A percentile compares a stretch with the other conserved stretches of the same genome.
phyloP scores from a whole-genome alignment of 768 basidiomycete genomes.

The Neoboletus magnificus region DNA sequence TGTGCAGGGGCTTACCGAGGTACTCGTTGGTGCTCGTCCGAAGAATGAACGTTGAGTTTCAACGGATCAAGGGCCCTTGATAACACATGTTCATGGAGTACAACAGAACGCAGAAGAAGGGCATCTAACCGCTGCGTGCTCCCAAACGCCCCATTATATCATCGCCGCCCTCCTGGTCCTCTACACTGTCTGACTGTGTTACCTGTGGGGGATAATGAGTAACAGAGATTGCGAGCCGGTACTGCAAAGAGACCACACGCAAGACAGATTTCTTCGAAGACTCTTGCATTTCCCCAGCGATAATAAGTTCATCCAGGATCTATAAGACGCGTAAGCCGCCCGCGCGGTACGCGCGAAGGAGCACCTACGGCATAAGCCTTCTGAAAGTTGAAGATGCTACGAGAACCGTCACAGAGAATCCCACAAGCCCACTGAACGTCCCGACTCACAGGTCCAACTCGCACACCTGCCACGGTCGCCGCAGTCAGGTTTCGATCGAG shows the following conservation, averaged over 20 bases:
- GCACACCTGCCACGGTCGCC: slow-evolving; percentile 55
- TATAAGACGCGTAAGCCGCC: slow-evolving; percentile 24
- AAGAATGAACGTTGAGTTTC: slow-evolving; percentile 4
- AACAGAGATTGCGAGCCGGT: slow-evolving; percentile 8
- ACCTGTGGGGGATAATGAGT: slow-evolving; percentile 45
- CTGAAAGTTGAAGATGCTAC: slow-evolving; percentile 95
- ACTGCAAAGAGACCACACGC: slow-evolving; percentile 43
- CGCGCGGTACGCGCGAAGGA: neutral
- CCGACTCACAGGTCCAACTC: slow-evolving; percentile 82
- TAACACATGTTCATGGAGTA: slow-evolving; percentile 10
- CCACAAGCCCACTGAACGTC: neutral
- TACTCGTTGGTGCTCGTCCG: neutral
- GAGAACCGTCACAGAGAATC: neutral
- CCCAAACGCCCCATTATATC: slow-evolving; percentile 77
- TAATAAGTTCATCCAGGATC: slow-evolving; percentile 91
- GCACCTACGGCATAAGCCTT: slow-evolving; percentile 79
- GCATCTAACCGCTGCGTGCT: slow-evolving; percentile 62
- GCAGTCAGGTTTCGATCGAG: neutral
- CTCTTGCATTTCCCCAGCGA: slow-evolving; percentile 93
- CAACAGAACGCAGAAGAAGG: slow-evolving; percentile 1
- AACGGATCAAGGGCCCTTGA: slow-evolving; percentile 32
- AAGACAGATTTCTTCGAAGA: slow-evolving; percentile 75
- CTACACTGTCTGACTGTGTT: slow-evolving; percentile 78
- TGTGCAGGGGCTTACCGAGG: neutral
- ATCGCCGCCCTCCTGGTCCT: slow-evolving; percentile 83